phyloP scores from a whole-genome alignment of 139 green algal species.

The Chlamydomonas sp. region DNA sequence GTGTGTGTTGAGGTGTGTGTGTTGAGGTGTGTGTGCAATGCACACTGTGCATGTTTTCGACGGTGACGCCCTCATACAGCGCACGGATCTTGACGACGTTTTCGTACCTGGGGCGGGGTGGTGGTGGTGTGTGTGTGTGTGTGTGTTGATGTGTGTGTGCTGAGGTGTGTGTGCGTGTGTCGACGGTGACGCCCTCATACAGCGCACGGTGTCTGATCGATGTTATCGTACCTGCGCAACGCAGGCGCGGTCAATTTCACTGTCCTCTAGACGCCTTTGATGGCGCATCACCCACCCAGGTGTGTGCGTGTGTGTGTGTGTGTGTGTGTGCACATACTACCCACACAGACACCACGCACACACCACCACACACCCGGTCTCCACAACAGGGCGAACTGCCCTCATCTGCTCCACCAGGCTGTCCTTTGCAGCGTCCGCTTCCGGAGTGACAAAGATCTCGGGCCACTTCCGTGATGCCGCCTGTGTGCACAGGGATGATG shows the following conservation, averaged over 20 bases:
- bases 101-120: constrained; percentile 90
- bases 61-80: constrained; percentile 69
- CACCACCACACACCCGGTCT: constrained; percentile 80
- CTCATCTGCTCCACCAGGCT: constrained; percentile 78
- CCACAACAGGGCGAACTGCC: constrained; percentile 83
- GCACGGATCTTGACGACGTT: constrained; percentile 90
- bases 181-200: constrained; percentile 66
- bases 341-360: too few species aligned
- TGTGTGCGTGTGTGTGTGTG: too few species aligned
- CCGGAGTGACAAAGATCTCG: constrained; percentile 62
- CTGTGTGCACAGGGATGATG: constrained; percentile 27
- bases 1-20: too few species aligned
- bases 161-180: too few species aligned
- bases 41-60: constrained; percentile 74
- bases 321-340: too few species aligned
- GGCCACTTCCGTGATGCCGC: constrained; percentile 74
- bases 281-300: neutral
- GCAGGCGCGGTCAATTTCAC: neutral
- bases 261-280: neutral
- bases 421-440: constrained; percentile 47
- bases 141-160: too few species aligned
- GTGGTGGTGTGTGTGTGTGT: too few species aligned
- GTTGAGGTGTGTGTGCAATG: too few species aligned
- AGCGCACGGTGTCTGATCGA: constrained; percentile 85
- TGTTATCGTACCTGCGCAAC: constrained; percentile 86